phyloP scores from a whole-genome alignment of 345 rosid genomes.

The Sapria himalayana region DNA sequence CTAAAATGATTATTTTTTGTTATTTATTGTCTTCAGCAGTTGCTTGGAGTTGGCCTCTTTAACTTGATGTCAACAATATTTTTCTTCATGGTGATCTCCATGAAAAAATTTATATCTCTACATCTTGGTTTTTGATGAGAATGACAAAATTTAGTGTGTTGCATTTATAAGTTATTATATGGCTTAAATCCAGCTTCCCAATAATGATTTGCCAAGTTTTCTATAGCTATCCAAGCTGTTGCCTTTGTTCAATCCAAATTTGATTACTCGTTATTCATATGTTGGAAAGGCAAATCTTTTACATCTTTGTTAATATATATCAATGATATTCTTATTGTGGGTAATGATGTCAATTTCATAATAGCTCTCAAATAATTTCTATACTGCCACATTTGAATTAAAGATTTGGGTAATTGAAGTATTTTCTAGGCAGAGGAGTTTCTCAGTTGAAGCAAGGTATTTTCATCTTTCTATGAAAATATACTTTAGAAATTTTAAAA shows the following conservation, averaged over 20 bases:
- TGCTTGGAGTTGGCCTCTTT: neutral
- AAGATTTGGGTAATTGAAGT: neutral
- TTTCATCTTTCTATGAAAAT: no score
- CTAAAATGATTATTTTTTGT: neutral
- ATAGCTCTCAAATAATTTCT: neutral
- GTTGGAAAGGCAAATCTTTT: neutral
- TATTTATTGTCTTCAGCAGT: neutral
- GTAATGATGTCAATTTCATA: neutral
- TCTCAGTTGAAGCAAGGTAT: no score
- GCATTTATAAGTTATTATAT: neutral
- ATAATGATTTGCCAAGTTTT: neutral
- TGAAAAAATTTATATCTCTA: neutral
- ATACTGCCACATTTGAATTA: neutral
- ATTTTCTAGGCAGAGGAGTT: no score
- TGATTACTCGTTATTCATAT: neutral
- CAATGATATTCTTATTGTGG: neutral
- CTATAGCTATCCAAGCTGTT: neutral
- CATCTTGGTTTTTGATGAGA: neutral
- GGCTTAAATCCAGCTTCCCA: neutral
- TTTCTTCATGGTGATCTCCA: neutral
- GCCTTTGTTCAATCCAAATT: neutral
- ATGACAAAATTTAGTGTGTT: neutral
- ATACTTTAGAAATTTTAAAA: neutral
- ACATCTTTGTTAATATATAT: neutral
- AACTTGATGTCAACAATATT: neutral